phyloP scores from a whole-genome alignment of 306 rosid genomes.

The Astragalus membranaceus region DNA sequence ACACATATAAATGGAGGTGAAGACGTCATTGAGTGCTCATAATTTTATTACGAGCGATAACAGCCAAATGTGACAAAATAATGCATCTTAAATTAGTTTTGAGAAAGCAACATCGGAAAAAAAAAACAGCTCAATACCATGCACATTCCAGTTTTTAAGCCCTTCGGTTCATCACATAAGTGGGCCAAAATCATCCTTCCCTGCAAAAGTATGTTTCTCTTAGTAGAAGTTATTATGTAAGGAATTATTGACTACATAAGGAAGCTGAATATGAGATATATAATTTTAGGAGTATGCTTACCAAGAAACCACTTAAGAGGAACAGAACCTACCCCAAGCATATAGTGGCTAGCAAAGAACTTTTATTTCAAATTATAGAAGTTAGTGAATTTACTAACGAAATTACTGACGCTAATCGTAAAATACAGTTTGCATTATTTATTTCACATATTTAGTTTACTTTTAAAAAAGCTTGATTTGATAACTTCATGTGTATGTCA shows the following conservation, averaged over 20 bases:
- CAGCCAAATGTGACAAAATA: background rate
- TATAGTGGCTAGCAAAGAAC: background rate
- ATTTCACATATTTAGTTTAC: background rate
- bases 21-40: background rate
- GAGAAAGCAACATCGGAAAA: slow-evolving; percentile 5
- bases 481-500: background rate
- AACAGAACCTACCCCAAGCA: background rate
- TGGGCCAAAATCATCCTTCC: slow-evolving; percentile 95
- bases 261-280: background rate
- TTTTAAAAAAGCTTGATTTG: background rate
- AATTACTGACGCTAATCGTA: background rate
- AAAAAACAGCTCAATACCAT: slow-evolving; percentile 51
- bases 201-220: slow-evolving; percentile 50
- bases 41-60: background rate
- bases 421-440: background rate
- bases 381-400: background rate
- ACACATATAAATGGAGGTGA: background rate
- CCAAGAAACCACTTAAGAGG: background rate
- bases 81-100: background rate
- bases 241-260: background rate
- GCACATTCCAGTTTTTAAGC: slow-evolving; percentile 99
- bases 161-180: slow-evolving; percentile 97
- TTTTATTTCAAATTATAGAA: background rate
- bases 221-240: slow-evolving; percentile 4
- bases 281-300: background rate